Conservation (phyloP, 306 rosid genomes). For the Carpinus viminea region DNA sequence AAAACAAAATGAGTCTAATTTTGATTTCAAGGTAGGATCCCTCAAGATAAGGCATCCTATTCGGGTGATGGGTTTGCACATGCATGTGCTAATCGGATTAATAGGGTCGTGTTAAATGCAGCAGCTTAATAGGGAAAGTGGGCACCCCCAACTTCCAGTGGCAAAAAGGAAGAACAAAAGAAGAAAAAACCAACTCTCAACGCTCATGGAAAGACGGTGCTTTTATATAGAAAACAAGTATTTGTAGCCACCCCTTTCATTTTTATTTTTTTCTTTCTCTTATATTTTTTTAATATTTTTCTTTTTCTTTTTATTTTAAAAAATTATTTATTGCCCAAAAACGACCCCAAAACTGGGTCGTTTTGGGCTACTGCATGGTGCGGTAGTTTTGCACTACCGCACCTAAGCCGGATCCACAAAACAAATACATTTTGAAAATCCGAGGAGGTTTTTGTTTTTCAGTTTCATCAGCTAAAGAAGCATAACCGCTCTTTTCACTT, state of each 20-base stretch:
- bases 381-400: no score
- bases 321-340: no score
- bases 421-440: not conserved
- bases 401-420: no score
- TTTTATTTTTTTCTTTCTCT: no score
- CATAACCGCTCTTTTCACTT: conserved; percentile 45
- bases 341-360: no score
- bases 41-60: not conserved
- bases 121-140: not conserved
- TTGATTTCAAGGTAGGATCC: not conserved
- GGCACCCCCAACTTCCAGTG: not conserved
- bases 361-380: no score
- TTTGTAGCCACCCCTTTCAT: no score
- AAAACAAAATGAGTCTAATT: no score
- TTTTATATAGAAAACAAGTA: not conserved
- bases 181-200: conserved; percentile 1
- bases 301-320: no score
- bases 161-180: not conserved
- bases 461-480: conserved; percentile 28
- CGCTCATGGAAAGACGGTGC: conserved; percentile 21
- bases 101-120: not conserved
- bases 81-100: not conserved
- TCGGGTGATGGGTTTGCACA: not conserved
- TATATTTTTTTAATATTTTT: no score
- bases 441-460: not conserved